Base-by-base conservation (phyloP, 208 protist genomes). In the Histomonas meleagridis region DNA sequence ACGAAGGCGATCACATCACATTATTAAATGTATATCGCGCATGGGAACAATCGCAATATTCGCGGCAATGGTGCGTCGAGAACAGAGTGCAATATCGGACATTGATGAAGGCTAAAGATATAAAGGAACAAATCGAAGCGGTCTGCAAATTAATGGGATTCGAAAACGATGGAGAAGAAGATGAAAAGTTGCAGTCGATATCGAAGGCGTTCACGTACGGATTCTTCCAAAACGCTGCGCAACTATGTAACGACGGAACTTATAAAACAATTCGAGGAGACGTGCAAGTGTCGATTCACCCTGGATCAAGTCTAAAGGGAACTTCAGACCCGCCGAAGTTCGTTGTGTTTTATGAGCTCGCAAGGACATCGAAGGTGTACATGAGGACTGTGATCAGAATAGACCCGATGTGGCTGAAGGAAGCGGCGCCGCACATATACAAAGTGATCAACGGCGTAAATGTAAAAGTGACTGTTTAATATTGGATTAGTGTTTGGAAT, bases 281-380 rank as follows among this genome's bases (percentile, higher is more conserved):
- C 7, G 7, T 14, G 1, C 10, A 91, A 51, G 55, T 46, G 9
- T 32, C 94, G 69, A 95, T 96, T 51, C 95, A 96, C 92, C 95
- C 95, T 0, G 93, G 93, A 4, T 95, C 94, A 12, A 90, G 94
- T 49, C 78, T 96, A 0, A 92, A 94, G 32, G 3, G 4, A 26
- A 18, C 7, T 60, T 18, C 53, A 7, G 91, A 90, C 40, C 94
- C 93, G 49, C 97, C 97, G 1, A 96, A 96, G 92, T 99, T 97
- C 95, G 96, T 99, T 2, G 92, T 99, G 16, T 99, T 98, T 93
- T 96, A 98, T 90, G 97, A 98, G 90, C 93, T 98, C 46, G 96
- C 97, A 46, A 93, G 97, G 91, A 98, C 97, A 49, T 96, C 95
- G 86, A 97, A 98, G 76, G 97, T 98, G 94, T 99, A 97, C 95